Evolutionary conservation across 805 yeast genomes (phyloP).

Genomic region (Candida saitoana): DNA sequence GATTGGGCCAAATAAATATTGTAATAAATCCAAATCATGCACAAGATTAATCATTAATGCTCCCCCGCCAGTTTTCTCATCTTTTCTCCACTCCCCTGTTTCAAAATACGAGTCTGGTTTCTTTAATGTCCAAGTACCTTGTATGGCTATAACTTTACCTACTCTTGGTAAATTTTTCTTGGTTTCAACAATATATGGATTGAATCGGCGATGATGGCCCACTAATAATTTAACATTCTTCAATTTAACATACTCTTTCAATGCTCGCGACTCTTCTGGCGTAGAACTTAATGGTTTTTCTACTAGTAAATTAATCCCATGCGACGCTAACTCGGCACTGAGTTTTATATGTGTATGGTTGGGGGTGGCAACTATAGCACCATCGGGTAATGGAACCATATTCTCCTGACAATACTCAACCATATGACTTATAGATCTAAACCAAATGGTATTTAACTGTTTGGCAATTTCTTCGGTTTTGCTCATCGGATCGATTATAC

Average conservation of each 20-base stretch:
- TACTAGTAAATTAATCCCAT: constrained; percentile 31
- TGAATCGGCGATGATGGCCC: constrained; percentile 40
- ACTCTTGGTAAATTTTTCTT: constrained; percentile 24
- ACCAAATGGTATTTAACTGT: constrained; percentile 18
- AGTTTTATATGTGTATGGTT: constrained; percentile 34
- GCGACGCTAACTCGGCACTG: constrained; percentile 26
- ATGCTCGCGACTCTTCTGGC: constrained; percentile 27
- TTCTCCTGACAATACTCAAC: constrained; percentile 18
- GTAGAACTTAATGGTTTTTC: constrained; percentile 35
- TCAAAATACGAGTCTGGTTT: constrained; percentile 33
- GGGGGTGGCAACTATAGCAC: constrained; percentile 39
- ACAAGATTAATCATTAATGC: constrained; percentile 34
- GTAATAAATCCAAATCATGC: constrained; percentile 37
- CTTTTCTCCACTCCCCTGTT: constrained; percentile 31
- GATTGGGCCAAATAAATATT: constrained; percentile 36
- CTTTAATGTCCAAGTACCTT: constrained; percentile 36
- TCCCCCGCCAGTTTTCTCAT: constrained; percentile 30
- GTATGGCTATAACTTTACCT: constrained; percentile 33
- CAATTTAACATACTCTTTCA: constrained; percentile 20
- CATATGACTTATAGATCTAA: constrained; percentile 20
- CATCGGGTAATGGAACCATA: constrained; percentile 24
- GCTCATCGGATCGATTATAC: constrained; percentile 32
- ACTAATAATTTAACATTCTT: constrained; percentile 27
- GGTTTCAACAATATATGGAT: constrained; percentile 34
- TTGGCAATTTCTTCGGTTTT: constrained; percentile 23